Base-by-base conservation (phyloP, 1,284 basidiomycete species). In the Meira miltonrushii region DNA sequence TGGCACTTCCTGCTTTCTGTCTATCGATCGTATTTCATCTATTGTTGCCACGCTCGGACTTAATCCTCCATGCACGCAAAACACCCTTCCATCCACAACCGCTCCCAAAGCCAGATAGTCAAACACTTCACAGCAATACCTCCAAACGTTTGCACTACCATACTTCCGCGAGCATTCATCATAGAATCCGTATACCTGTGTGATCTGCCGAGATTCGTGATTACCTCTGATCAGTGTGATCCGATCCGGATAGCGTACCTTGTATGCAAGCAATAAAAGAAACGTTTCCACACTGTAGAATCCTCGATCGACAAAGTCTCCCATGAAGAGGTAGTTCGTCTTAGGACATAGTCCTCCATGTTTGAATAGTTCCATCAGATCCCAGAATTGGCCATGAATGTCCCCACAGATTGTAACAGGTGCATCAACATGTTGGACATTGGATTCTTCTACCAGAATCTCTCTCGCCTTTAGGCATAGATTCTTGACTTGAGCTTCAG, bases 331-430 rank as follows among this genome's bases (percentile, higher is more conserved):
- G 80, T 98, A 98, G 78, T 92, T 94, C 9, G 94, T 96, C 38
- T 92, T 87, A 55, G 94, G 94, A 80, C 92, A 97, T 74, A 87
- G 87, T 12, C 94, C 93, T 25, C 94, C 95, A 39, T 95, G 87
- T 78, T 88, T 88, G 84, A 98, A 97, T 54, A 97, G 84, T 81
- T 98, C 92, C 85, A 96, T 87, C 67, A 98, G 84, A 79, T 98
- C 94, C 79, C 89, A 95, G 79, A 98, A 98, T 78, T 98, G 94
- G 11, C 94, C 94, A 76, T 98, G 94, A 56, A 98, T 98, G 81
- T 98, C 95, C 19, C 94, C 94, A 77, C 95, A 98, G 80, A 98
- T 93, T 54, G 95, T 97, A 3, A 97, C 92, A 11, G 94, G 94
- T 33, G 92, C 88, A 81, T 96, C 92, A 25, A 98, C 90, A 71